Evolutionary conservation across 2,329 filamentous ascomycete genomes (phyloP).

Genomic region (Alternaria sp.): DNA sequence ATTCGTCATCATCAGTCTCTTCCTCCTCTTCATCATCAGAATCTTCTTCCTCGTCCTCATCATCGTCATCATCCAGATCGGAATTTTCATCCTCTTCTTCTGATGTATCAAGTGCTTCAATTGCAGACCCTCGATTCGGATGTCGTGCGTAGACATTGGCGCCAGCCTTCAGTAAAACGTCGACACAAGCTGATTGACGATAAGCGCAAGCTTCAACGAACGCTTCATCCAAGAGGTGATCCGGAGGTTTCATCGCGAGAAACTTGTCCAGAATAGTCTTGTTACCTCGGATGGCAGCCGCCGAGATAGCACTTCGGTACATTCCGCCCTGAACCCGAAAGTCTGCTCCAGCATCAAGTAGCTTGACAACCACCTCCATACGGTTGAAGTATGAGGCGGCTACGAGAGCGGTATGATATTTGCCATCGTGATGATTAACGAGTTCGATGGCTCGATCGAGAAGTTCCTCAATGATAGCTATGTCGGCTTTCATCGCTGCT

Average conservation of each 20-base stretch:
- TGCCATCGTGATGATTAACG: constrained; percentile 20
- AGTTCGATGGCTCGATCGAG: constrained; percentile 20
- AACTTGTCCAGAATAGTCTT: constrained; percentile 22
- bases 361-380: constrained; percentile 19
- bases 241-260: constrained; percentile 20
- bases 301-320: constrained; percentile 25
- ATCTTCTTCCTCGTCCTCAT: constrained; percentile 19
- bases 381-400: constrained; percentile 29
- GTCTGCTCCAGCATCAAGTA: constrained; percentile 29
- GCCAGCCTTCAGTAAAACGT: constrained; percentile 23
- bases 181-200: constrained; percentile 25
- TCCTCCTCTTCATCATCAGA: constrained; percentile 12
- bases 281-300: constrained; percentile 26
- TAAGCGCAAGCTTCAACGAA: constrained; percentile 28
- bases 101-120: constrained; percentile 18
- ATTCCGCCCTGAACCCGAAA: constrained; percentile 20
- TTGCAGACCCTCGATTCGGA: constrained; percentile 14
- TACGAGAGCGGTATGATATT: constrained; percentile 31
- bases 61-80: constrained; percentile 22
- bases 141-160: constrained; percentile 27
- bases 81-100: constrained; percentile 22
- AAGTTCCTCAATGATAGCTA: constrained; percentile 20
- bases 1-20: constrained; percentile 15
- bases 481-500: constrained; percentile 21
- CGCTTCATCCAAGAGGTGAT: constrained; percentile 30